Percentiles rank a stretch among this genome's conserved stretches.
Conservation (phyloP, 345 rosid genomes). For the Gossypium longicalyx region DNA sequence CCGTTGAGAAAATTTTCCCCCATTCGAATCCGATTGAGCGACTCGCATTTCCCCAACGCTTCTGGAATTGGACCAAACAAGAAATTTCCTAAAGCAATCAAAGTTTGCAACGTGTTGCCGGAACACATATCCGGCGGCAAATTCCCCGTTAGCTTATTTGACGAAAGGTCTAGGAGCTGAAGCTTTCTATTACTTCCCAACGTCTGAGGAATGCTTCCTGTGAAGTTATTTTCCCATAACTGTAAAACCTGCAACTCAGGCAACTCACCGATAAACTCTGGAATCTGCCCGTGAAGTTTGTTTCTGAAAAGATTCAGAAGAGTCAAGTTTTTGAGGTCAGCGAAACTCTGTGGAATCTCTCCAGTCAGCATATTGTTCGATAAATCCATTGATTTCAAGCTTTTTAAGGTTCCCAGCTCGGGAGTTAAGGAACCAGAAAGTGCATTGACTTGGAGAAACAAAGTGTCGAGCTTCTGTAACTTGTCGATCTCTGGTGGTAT, state of each 20-base stretch:
- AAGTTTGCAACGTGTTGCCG: conserved; percentile 59
- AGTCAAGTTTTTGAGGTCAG: conserved; percentile 59
- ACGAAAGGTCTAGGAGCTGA: conserved; percentile 59
- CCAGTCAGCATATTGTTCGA: conserved; percentile 76
- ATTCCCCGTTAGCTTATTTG: conserved; percentile 72
- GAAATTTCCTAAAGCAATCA: conserved; percentile 71
- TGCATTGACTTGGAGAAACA: conserved; percentile 78
- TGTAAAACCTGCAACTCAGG: conserved; percentile 79
- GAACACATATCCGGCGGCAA: conserved; percentile 67
- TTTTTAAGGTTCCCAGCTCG: conserved; percentile 59
- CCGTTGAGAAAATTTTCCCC: conserved; percentile 84
- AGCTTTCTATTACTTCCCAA: conserved; percentile 65
- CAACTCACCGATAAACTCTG: conserved; percentile 67
- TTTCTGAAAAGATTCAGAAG: conserved; percentile 75
- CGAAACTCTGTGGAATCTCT: conserved; percentile 62
- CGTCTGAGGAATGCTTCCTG: conserved; percentile 61
- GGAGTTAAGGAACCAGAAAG: conserved; percentile 56
- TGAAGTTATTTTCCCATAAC: conserved; percentile 89
- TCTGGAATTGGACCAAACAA: conserved; percentile 77
- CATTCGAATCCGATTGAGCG: conserved; percentile 77
- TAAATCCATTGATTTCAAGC: conserved; percentile 79
- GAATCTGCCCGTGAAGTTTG: conserved; percentile 76
- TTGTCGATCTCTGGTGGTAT: conserved; percentile 61
- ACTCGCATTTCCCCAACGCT: conserved; percentile 62
- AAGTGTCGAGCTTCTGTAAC: conserved; percentile 70